These are phyloP conservation scores for Lepiota venenata DNA, from an alignment of 768 basidiomycete species.

Conservation along the genomic window DNA sequence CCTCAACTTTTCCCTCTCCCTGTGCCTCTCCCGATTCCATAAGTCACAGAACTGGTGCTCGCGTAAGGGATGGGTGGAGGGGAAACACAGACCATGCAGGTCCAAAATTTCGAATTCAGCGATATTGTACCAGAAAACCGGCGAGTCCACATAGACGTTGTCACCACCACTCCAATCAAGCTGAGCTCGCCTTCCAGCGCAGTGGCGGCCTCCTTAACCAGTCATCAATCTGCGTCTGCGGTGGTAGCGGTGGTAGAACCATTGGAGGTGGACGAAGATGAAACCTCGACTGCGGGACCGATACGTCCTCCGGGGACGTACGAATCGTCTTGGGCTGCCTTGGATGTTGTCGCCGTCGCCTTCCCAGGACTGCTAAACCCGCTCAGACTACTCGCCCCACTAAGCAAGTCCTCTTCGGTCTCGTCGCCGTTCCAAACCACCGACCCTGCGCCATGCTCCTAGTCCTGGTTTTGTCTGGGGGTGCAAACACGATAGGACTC, in stretches of 20 bases:
- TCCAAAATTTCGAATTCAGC: slow-evolving; percentile 67
- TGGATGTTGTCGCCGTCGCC: background rate
- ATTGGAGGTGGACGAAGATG: background rate
- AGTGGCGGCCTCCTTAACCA: slow-evolving; percentile 4
- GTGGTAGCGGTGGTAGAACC: background rate
- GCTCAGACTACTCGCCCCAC: background rate
- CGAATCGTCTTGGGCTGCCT: background rate
- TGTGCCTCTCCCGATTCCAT: slow-evolving; percentile 9
- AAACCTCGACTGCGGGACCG: background rate
- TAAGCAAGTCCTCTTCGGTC: slow-evolving; percentile 13
- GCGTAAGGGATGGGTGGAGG: slow-evolving; percentile 10
- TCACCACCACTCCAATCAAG: no score
- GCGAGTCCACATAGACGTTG: slow-evolving; percentile 57
- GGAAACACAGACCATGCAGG: slow-evolving; percentile 39
- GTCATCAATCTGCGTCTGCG: slow-evolving; percentile 5
- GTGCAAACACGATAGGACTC: slow-evolving; percentile 43
- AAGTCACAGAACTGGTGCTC: slow-evolving; percentile 14
- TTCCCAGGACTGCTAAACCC: background rate
- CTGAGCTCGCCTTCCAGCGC: no score
- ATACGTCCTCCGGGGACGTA: slow-evolving; percentile 1
- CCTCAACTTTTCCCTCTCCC: slow-evolving; percentile 6
- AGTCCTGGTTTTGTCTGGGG: slow-evolving; percentile 7
- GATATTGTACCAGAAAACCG: slow-evolving; percentile 54
- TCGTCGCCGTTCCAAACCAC: slow-evolving; percentile 1
- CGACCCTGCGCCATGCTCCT: slow-evolving; percentile 10